Percentiles rank a stretch among this genome's conserved stretches.
Conservation (phyloP, 2,329 filamentous ascomycete species). For the Colletotrichum spinosum region DNA sequence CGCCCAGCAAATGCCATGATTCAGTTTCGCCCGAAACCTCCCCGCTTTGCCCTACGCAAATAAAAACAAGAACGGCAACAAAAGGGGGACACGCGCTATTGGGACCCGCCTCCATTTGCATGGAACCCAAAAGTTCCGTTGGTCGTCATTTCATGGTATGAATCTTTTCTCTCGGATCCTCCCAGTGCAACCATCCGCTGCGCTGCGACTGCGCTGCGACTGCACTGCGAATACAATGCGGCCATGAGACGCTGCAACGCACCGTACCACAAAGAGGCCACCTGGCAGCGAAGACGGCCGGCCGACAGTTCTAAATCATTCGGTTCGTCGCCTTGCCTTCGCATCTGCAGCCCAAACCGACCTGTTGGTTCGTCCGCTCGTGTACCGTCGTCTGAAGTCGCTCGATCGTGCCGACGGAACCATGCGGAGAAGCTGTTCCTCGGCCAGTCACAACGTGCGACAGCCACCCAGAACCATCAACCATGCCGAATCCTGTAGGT, state of each 20-base stretch:
- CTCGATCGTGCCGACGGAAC: conserved; percentile 15
- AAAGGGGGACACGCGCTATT: not conserved
- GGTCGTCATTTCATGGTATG: conserved; percentile 10
- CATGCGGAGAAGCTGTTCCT: conserved; percentile 17
- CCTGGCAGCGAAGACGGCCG: not conserved
- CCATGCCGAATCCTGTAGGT: not conserved
- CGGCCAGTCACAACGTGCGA: conserved; percentile 17
- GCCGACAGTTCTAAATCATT: not conserved
- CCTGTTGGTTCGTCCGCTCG: conserved; percentile 14
- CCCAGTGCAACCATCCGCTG: not conserved
- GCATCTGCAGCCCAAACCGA: conserved; percentile 30
- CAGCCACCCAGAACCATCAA: conserved; percentile 7
- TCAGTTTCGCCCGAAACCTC: too few relatives aligned
- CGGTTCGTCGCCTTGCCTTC: not conserved
- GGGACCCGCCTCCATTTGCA: too few relatives aligned
- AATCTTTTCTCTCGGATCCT: not conserved
- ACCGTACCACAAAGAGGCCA: not conserved
- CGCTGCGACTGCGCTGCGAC: conserved; percentile 5
- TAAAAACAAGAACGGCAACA: not conserved
- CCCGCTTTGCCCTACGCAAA: too few relatives aligned
- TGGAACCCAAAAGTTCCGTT: not conserved
- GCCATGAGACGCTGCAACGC: too few relatives aligned
- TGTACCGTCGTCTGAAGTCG: conserved; percentile 26
- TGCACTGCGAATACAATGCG: too few relatives aligned
- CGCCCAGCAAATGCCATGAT: not conserved